Conservation (phyloP, 1,284 basidiomycete species). For the Abortiporus biennis region DNA sequence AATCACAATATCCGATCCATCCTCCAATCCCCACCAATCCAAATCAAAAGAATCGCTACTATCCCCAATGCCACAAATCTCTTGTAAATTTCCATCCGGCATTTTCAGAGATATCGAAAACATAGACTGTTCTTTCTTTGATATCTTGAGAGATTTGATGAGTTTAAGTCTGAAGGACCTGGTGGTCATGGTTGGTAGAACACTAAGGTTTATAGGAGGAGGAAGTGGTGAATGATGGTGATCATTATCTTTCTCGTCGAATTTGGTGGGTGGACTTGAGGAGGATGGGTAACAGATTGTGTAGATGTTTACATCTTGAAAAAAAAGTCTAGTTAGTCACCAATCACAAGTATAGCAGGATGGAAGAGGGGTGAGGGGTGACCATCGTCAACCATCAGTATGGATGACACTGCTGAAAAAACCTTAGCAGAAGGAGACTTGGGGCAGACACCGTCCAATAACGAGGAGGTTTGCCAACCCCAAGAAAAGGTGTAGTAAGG, state of each 20-base stretch:
- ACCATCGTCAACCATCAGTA: too few species aligned
- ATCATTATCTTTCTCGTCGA: not conserved
- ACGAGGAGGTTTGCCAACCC: too few species aligned
- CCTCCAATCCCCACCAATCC: slow-evolving; percentile 67
- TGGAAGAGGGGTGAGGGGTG: not conserved
- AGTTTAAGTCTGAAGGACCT: slow-evolving; percentile 40
- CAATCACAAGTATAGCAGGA: not conserved
- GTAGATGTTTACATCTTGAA: slow-evolving; percentile 5
- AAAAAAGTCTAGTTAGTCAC: not conserved
- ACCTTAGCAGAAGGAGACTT: too few species aligned
- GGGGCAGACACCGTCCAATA: too few species aligned
- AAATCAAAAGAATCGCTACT: slow-evolving; percentile 43
- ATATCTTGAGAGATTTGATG: slow-evolving; percentile 25
- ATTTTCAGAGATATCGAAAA: slow-evolving; percentile 50
- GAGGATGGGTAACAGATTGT: not conserved
- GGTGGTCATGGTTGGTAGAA: slow-evolving; percentile 62
- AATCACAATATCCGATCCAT: slow-evolving; percentile 45
- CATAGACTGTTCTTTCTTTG: slow-evolving; percentile 21
- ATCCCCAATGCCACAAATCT: slow-evolving; percentile 30
- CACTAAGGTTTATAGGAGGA: slow-evolving; percentile 32
- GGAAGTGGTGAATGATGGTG: not conserved
- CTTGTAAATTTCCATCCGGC: slow-evolving; percentile 37
- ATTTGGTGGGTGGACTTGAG: not conserved
- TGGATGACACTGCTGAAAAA: too few species aligned
- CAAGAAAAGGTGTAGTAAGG: too few species aligned